phyloP scores from a whole-genome alignment of 345 rosid genomes.

The Syzygium grande region DNA sequence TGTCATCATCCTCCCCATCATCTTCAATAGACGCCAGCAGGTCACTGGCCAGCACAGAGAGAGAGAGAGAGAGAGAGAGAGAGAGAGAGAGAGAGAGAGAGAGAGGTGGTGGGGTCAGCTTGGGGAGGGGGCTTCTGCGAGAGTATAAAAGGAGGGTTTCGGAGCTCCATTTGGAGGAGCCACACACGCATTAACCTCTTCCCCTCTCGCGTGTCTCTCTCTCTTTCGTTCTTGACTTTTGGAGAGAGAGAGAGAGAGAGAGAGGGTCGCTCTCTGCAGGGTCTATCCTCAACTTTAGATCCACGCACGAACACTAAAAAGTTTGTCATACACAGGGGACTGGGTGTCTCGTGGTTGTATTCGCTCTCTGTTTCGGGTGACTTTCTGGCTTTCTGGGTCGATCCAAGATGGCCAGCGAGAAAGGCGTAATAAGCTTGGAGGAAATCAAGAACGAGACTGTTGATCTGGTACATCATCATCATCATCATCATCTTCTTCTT shows the following conservation, averaged over 20 bases:
- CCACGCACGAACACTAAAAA: background rate
- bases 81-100: no score
- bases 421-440: slow-evolving; percentile 4
- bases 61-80: background rate
- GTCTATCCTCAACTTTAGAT: background rate
- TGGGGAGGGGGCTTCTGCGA: background rate
- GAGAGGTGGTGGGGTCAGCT: background rate
- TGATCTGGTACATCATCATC: slow-evolving; percentile 4
- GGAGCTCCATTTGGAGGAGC: background rate
- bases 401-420: background rate
- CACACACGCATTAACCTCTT: background rate
- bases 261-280: background rate
- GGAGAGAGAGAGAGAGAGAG: background rate
- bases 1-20: background rate
- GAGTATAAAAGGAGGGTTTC: background rate
- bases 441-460: slow-evolving; percentile 12
- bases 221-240: background rate
- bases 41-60: background rate
- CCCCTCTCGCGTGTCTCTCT: background rate
- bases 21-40: background rate
- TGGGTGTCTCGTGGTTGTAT: background rate
- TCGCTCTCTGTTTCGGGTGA: background rate
- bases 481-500: background rate
- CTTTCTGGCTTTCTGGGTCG: background rate
- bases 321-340: background rate